phyloP scores from a whole-genome alignment of 768 basidiomycete genomes.

The Lactifluus echinatus region DNA sequence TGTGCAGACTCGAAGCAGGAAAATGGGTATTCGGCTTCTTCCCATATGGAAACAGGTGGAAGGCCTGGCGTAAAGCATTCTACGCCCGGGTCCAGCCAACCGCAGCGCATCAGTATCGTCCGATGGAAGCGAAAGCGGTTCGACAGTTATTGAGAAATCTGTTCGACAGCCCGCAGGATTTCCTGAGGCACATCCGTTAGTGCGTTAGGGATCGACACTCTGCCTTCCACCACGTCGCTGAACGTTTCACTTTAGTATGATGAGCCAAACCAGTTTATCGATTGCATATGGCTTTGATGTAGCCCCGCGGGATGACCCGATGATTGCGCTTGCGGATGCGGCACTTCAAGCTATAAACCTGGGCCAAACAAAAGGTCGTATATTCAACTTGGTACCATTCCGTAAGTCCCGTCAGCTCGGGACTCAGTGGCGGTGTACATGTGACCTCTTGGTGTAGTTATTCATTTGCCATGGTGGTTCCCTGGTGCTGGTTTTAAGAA shows the following conservation, averaged over 20 bases:
- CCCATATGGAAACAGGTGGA: slow-evolving; percentile 36
- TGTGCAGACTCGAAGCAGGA: slow-evolving; percentile 33
- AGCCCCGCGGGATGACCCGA: slow-evolving; percentile 34
- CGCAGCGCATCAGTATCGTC: slow-evolving; percentile 27
- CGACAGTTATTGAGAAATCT: slow-evolving; percentile 28
- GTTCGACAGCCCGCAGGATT: slow-evolving; percentile 32
- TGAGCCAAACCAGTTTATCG: slow-evolving; percentile 32
- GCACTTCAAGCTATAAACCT: slow-evolving; percentile 28
- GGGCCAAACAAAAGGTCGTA: slow-evolving; percentile 34
- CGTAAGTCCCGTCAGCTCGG: slow-evolving; percentile 20
- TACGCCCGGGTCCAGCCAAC: slow-evolving; percentile 33
- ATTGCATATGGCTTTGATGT: slow-evolving; percentile 41
- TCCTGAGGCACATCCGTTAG: slow-evolving; percentile 31
- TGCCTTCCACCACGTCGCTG: background rate
- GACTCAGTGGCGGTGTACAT: background rate
- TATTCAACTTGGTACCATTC: slow-evolving; percentile 35
- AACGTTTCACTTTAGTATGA: slow-evolving; percentile 16
- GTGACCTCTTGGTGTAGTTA: slow-evolving; percentile 15
- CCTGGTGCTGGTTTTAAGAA: slow-evolving; percentile 25
- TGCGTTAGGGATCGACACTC: slow-evolving; percentile 22
- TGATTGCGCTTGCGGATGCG: slow-evolving; percentile 34
- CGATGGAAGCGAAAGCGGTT: slow-evolving; percentile 26
- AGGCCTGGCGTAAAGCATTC: slow-evolving; percentile 33
- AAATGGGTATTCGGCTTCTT: slow-evolving; percentile 32
- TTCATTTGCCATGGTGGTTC: slow-evolving; percentile 24